Base-by-base conservation (phyloP, 495 filamentous ascomycete species). In the Penicillium steckii region DNA sequence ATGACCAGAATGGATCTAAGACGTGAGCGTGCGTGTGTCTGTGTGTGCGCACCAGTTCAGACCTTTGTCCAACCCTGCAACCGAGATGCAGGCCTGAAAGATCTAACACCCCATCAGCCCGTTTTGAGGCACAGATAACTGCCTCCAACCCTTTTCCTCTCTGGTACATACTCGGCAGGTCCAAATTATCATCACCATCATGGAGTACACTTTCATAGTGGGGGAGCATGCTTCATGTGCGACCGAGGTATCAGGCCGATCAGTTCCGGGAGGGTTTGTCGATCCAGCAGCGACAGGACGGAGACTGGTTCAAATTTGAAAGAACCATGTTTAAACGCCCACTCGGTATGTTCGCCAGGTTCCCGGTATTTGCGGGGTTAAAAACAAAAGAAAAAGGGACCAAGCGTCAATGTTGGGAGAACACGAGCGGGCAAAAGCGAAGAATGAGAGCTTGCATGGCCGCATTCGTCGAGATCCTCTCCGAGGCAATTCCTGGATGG, bases 241-340 rank as follows among this genome's bases (percentile, higher is more conserved):
- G 59, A 62, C 59, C 59, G 59, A 61, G 59, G 59, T 22, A 57
- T 45, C 44, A 42, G 37, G 29, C 50, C 50, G 58, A 60, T 53
- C 53, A 42, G 49, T 32, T 44, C 33, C 33, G 13, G 57, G 48
- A 29, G 38, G 32, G 26, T 45, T 55, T 56, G 57, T 60, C 53
- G 57, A 60, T 60, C 57, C 25, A 52, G 47, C 33, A 45, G 30
- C 48, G 38, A 48, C 37, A 46, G 48, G 25, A 48, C 45, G 48
- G 44, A 58, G 42, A 24, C 26, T 53, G 17, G 50, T 17, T 29
- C 47, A 19, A 48, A 18, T 38, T 21, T 37, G n/a, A 46, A 37
- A 30, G 35, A 48, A 43, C 53, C 45, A 33, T 25, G 55, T 35
- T 46, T 26, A 32, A 37, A 38, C 35, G 22, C 40, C 41, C 38